Percentiles rank a stretch among this genome's conserved stretches.
Conservation (phyloP, 768 basidiomycete genomes). For the Lactarius tabidus region DNA sequence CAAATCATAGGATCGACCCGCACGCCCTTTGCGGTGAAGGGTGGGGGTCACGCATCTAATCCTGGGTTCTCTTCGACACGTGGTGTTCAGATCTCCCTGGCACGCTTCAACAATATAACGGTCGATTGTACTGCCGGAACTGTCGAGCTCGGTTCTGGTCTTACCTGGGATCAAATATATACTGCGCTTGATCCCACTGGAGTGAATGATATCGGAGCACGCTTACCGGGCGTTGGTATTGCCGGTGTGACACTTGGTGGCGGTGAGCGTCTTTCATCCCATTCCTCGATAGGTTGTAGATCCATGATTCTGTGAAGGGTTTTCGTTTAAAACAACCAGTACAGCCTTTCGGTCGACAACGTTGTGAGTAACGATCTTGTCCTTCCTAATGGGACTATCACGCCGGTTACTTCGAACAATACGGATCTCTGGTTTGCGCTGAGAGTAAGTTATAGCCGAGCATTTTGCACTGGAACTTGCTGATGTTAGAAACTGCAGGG, state of each 20-base stretch:
- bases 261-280: slow-evolving; percentile 12
- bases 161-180: slow-evolving; percentile 29
- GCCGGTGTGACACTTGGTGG: slow-evolving; percentile 26
- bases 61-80: slow-evolving; percentile 28
- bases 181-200: slow-evolving; percentile 18
- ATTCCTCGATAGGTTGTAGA: background rate
- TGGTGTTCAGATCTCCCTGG: slow-evolving; percentile 23
- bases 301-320: slow-evolving; percentile 28
- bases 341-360: slow-evolving; percentile 36
- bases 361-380: slow-evolving; percentile 30
- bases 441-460: background rate
- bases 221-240: slow-evolving; percentile 26
- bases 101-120: slow-evolving; percentile 16
- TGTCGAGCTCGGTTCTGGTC: slow-evolving; percentile 23
- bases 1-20: background rate
- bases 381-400: slow-evolving; percentile 29
- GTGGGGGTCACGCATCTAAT: slow-evolving; percentile 28
- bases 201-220: slow-evolving; percentile 25
- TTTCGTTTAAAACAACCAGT: slow-evolving; percentile 32
- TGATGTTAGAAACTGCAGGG: background rate
- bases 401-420: background rate
- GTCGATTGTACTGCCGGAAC: slow-evolving; percentile 10
- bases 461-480: background rate
- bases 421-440: slow-evolving; percentile 15
- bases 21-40: slow-evolving; percentile 19